Evolutionary conservation across 2,329 filamentous ascomycete species (phyloP).

Genomic region (Daldinia sp.): DNA sequence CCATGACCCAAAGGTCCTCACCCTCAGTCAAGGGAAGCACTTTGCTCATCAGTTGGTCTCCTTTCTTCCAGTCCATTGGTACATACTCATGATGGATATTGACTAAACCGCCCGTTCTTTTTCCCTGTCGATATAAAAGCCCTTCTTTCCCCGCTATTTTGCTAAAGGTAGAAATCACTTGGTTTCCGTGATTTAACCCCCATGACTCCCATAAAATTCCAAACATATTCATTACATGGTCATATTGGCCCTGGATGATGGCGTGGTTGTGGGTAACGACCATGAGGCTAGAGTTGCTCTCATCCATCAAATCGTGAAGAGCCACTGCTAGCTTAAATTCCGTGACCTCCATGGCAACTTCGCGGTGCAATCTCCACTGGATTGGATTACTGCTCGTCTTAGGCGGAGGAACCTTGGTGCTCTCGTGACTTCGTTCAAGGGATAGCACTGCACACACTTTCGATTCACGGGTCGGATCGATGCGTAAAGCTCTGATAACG

Average conservation of each 20-base stretch:
- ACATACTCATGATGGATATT: not conserved
- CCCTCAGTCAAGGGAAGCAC: not conserved
- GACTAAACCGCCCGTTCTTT: not conserved
- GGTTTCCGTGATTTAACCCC: not conserved
- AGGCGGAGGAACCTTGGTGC: not conserved
- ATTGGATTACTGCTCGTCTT: not conserved
- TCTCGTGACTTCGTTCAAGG: too few relatives aligned
- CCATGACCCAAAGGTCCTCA: not conserved
- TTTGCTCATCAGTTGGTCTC: not conserved
- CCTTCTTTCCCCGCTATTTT: not conserved
- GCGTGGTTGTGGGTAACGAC: not conserved
- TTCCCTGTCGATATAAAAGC: not conserved
- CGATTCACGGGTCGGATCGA: not conserved
- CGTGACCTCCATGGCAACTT: not conserved
- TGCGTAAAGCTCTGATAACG: not conserved
- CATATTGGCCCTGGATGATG: not conserved
- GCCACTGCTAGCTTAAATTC: not conserved
- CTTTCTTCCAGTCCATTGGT: slow-evolving; percentile 5
- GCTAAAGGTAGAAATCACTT: not conserved
- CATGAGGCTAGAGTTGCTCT: not conserved
- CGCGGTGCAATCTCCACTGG: not conserved
- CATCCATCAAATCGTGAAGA: not conserved
- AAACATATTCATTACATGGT: not conserved
- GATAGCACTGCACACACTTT: too few relatives aligned
- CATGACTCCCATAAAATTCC: not conserved